phyloP scores from a whole-genome alignment of 2,329 filamentous ascomycete genomes.

The Acrocalymma vagum region DNA sequence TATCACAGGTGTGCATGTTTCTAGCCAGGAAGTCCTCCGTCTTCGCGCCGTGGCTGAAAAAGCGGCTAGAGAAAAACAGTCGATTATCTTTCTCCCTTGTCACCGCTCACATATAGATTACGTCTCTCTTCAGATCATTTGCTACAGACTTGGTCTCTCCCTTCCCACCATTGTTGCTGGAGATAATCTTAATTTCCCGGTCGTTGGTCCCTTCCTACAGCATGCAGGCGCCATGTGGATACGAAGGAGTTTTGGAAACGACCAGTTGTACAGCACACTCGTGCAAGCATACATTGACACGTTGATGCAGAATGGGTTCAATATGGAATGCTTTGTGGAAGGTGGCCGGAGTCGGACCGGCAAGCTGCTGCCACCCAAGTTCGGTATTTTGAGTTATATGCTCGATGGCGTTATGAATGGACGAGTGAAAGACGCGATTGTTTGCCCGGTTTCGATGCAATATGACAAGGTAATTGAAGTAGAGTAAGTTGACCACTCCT shows the following conservation, averaged over 20 bases:
- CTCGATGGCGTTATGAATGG: constrained; percentile 90
- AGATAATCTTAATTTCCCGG: constrained; percentile 94
- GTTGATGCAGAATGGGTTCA: constrained; percentile 86
- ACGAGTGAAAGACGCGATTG: constrained; percentile 86
- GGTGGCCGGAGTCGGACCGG: constrained; percentile 92
- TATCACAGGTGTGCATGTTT: constrained; percentile 99
- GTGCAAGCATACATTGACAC: constrained; percentile 97
- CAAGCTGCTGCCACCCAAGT: constrained; percentile 92
- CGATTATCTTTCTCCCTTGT: constrained; percentile 93
- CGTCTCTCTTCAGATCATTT: constrained; percentile 92
- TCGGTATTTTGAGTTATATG: constrained; percentile 91
- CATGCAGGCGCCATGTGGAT: constrained; percentile 98
- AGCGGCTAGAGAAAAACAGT: constrained; percentile 87
- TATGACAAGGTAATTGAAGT: constrained; percentile 99
- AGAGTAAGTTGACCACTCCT: constrained; percentile 26
- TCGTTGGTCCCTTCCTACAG: constrained; percentile 89
- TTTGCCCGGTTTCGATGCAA: constrained; percentile 95
- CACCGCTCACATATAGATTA: constrained; percentile 97
- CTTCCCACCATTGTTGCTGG: constrained; percentile 93
- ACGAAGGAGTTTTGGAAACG: constrained; percentile 88
- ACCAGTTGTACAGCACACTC: constrained; percentile 88
- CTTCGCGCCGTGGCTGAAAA: constrained; percentile 82
- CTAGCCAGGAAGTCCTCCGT: constrained; percentile 88
- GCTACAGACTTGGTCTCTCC: constrained; percentile 88
- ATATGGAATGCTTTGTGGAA: constrained; percentile 99